A percentile compares a stretch with the other conserved stretches of the same genome.
These are phyloP conservation scores for Papiliotrema nemorosa DNA, from an alignment of 1,284 basidiomycete genomes.

Conservation along the genomic window DNA sequence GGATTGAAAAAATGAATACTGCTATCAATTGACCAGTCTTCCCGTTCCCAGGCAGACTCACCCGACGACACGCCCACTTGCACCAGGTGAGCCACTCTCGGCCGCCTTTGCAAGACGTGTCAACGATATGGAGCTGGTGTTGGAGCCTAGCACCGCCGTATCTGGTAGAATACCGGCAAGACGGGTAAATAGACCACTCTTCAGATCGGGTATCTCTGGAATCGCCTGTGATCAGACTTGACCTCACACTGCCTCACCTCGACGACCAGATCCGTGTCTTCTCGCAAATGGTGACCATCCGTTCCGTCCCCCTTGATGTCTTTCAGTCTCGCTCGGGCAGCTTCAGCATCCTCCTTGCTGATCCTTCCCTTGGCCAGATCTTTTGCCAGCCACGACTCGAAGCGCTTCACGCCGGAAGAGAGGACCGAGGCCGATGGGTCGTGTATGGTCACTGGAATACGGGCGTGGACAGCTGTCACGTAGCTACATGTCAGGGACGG, in stretches of 20 bases:
- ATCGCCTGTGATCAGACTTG: conserved; percentile 63
- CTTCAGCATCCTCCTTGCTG: conserved; percentile 64
- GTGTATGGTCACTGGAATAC: conserved; percentile 34
- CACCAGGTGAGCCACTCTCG: conserved; percentile 47
- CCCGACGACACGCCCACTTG: conserved; percentile 60
- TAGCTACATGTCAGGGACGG: conserved; percentile 22
- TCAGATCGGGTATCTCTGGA: conserved; percentile 77
- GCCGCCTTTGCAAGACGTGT: conserved; percentile 86
- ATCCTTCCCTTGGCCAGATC: conserved; percentile 82
- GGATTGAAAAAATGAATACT: conserved; percentile 94
- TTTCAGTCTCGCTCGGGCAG: conserved; percentile 63
- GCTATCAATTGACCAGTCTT: background rate
- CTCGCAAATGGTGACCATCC: conserved; percentile 50
- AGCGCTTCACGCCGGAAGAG: conserved; percentile 22
- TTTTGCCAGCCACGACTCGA: conserved; percentile 75
- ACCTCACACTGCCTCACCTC: conserved; percentile 59
- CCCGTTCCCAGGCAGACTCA: background rate
- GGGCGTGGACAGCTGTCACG: conserved; percentile 41
- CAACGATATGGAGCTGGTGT: conserved; percentile 92
- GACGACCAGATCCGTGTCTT: conserved; percentile 81
- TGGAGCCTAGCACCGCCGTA: conserved; percentile 79
- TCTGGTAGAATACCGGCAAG: conserved; percentile 67
- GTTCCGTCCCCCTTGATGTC: conserved; percentile 52
- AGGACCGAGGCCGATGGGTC: conserved; percentile 41
- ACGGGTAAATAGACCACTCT: conserved; percentile 70